These are phyloP conservation scores for Kazachstania sp. DNA, from an alignment of 1,139 yeast species.

Conservation along the genomic window DNA sequence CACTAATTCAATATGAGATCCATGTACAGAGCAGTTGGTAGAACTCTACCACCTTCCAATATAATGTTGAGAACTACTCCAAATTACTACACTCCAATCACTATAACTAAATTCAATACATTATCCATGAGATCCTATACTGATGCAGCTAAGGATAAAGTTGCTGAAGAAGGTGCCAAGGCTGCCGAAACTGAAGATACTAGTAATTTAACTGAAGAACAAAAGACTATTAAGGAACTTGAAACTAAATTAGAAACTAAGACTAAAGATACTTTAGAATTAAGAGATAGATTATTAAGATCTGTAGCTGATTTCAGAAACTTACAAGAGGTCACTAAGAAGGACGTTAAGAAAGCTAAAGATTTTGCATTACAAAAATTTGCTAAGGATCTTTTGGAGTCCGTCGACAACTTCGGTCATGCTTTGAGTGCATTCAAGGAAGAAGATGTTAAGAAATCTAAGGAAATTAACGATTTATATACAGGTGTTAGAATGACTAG, in stretches of 20 bases:
- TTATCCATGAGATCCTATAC: constrained; percentile 14
- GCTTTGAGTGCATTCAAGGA: constrained; percentile 67
- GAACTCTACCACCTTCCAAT: constrained; percentile 5
- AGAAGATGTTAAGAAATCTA: constrained; percentile 49
- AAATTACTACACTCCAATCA: background rate
- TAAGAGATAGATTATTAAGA: constrained; percentile 76
- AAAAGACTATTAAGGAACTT: constrained; percentile 35
- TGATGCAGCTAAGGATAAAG: constrained; percentile 19
- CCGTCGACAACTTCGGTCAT: constrained; percentile 84
- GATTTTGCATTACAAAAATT: constrained; percentile 91
- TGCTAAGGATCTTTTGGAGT: constrained; percentile 82
- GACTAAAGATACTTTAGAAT: constrained; percentile 72
- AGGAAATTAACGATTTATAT: constrained; percentile 65
- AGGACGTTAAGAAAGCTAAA: constrained; percentile 77
- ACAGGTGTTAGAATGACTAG: constrained; percentile 93
- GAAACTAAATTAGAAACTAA: constrained; percentile 52
- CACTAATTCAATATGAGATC: constrained; percentile 6
- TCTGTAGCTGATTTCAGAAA: constrained; percentile 90
- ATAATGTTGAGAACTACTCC: constrained; percentile 1
- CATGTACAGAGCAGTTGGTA: constrained; percentile 4
- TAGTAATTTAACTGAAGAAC: constrained; percentile 13
- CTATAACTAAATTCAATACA: constrained; percentile 1
- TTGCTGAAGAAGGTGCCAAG: constrained; percentile 8
- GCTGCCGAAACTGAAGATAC: constrained; percentile 4
- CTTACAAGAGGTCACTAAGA: constrained; percentile 82